These are phyloP conservation scores for Gossypium australe DNA, from an alignment of 345 rosid genomes.

Conservation along the genomic window DNA sequence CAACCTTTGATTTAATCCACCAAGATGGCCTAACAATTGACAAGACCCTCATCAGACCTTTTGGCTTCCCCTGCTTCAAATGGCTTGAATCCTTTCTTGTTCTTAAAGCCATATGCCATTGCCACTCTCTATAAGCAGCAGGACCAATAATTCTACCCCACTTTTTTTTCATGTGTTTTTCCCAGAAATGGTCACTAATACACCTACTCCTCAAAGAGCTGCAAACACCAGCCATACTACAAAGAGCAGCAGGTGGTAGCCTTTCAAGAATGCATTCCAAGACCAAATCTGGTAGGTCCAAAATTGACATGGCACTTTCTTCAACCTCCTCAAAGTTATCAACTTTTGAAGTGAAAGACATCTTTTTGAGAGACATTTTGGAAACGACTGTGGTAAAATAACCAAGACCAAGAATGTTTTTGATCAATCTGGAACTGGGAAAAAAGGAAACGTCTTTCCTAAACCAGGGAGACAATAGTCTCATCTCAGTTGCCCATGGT, in stretches of 20 bases:
- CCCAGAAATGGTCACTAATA: constrained; percentile 74
- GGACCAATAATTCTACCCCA: constrained; percentile 76
- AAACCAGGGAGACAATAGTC: constrained; percentile 52
- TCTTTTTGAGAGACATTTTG: constrained; percentile 28
- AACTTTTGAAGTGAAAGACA: constrained; percentile 14
- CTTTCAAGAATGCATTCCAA: constrained; percentile 73
- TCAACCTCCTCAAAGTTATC: constrained; percentile 22
- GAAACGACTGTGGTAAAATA: constrained; percentile 20
- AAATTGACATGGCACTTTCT: constrained; percentile 35
- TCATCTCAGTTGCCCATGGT: constrained; percentile 62
- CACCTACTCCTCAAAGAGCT: constrained; percentile 63
- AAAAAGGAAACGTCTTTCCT: constrained; percentile 40
- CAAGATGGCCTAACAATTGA: constrained; percentile 40
- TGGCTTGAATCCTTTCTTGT: constrained; percentile 19
- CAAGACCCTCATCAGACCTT: constrained; percentile 34
- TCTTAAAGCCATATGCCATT: constrained; percentile 39
- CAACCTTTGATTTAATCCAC: constrained; percentile 39
- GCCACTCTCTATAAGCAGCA: constrained; percentile 70
- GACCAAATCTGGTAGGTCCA: constrained; percentile 88
- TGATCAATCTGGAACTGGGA: constrained; percentile 16
- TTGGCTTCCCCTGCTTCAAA: constrained; percentile 34
- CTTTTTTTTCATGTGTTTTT: constrained; percentile 62
- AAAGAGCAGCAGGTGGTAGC: constrained; percentile 68
- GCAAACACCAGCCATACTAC: constrained; percentile 78
- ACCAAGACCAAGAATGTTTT: constrained; percentile 13